A percentile compares a stretch with the other conserved stretches of the same genome.
Conservation (phyloP, 179 eudicot genomes). For the Heliamphora pulchella region DNA sequence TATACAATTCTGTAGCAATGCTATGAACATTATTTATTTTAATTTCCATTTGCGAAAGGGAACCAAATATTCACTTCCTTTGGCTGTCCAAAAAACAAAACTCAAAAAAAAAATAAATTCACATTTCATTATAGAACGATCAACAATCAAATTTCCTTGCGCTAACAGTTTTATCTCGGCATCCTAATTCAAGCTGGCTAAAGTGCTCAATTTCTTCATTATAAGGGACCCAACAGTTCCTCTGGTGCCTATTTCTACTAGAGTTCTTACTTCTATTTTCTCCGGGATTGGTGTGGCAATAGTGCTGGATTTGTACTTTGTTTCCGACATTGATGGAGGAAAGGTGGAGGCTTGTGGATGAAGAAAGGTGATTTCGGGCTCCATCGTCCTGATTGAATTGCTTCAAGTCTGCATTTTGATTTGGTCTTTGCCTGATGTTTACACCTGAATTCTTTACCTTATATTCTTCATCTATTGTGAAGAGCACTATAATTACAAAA, state of each 20-base stretch:
- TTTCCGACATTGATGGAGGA: not conserved
- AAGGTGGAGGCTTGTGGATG: constrained; percentile 22
- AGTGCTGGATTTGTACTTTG: constrained; percentile 21
- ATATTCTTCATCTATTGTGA: constrained; percentile 7
- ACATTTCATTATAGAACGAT: no score
- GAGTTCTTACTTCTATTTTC: constrained; percentile 30
- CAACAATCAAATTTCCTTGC: no score
- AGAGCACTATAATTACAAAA: not conserved
- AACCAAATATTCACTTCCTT: no score
- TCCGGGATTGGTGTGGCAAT: constrained; percentile 3
- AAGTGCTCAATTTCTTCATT: constrained; percentile 53
- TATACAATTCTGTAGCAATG: no score
- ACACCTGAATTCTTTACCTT: constrained; percentile 19
- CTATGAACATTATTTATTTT: no score
- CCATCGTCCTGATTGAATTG: constrained; percentile 20
- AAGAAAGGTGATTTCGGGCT: constrained; percentile 17
- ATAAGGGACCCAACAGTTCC: constrained; percentile 53
- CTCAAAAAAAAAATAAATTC: no score
- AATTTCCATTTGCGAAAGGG: no score
- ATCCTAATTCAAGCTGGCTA: constrained; percentile 25
- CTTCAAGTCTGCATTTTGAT: constrained; percentile 22
- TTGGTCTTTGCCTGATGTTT: constrained; percentile 8
- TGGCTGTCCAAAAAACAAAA: no score
- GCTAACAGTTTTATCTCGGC: constrained; percentile 19
- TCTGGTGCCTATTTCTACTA: constrained; percentile 46